Conservation (phyloP, 1,284 basidiomycete species). For the Trametes pubescens region DNA sequence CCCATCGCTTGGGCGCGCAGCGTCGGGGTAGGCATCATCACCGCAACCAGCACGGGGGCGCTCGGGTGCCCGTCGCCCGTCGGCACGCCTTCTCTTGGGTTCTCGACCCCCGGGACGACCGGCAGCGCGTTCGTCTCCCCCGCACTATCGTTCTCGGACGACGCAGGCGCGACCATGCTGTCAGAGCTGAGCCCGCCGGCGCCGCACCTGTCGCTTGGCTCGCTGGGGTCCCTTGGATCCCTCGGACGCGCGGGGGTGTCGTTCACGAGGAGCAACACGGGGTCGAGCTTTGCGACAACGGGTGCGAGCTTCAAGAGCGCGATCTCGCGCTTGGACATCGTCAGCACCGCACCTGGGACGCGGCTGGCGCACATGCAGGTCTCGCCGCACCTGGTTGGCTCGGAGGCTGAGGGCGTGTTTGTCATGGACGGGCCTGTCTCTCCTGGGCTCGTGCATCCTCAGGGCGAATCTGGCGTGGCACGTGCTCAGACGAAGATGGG, state of each 20-base stretch:
- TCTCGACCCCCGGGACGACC: conserved; percentile 1
- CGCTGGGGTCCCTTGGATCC: conserved; percentile 10
- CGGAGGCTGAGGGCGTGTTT: background rate
- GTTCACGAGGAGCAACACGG: background rate
- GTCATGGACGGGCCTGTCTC: background rate
- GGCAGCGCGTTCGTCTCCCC: conserved; percentile 14
- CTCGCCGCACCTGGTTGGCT: conserved; percentile 17
- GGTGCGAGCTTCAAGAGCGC: background rate
- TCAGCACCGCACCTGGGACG: background rate
- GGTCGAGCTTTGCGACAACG: background rate
- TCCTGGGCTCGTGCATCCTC: background rate
- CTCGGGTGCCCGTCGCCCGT: conserved; percentile 19
- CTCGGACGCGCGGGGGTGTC: conserved; percentile 8
- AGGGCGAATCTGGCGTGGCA: background rate
- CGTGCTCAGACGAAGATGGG: background rate
- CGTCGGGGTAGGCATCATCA: conserved; percentile 22
- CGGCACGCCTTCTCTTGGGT: conserved; percentile 10
- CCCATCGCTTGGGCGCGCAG: conserved; percentile 4
- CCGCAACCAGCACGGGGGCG: conserved; percentile 17
- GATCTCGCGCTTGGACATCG: conserved; percentile 5
- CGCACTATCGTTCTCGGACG: conserved; percentile 21
- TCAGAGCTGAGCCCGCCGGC: conserved; percentile 1
- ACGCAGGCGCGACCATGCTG: conserved; percentile 14
- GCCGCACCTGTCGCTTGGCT: conserved; percentile 11
- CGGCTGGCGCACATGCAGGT: conserved; percentile 19